These are phyloP conservation scores for Pezicula radicicola DNA, from an alignment of 2,329 filamentous ascomycete genomes.

Conservation along the genomic window DNA sequence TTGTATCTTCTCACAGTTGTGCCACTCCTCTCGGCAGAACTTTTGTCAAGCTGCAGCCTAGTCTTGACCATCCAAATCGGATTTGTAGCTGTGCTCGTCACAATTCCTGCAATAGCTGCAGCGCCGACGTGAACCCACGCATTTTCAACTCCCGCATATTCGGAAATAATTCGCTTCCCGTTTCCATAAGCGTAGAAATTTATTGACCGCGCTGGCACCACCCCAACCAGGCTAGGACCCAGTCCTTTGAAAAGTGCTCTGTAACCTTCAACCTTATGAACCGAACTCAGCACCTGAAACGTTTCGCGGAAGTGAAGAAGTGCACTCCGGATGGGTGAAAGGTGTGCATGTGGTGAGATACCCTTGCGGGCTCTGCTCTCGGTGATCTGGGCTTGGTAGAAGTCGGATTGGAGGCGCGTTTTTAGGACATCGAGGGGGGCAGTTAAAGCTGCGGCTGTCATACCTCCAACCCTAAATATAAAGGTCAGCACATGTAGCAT, in stretches of 20 bases:
- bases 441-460: constrained; percentile 89
- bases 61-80: constrained; percentile 98
- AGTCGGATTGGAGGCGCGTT: constrained; percentile 89
- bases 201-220: constrained; percentile 85
- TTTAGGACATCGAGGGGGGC: constrained; percentile 92
- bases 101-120: constrained; percentile 74
- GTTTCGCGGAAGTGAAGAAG: constrained; percentile 80
- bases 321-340: constrained; percentile 64
- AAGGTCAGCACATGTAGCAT: constrained; percentile 6
- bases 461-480: constrained; percentile 69
- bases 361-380: constrained; percentile 57
- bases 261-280: constrained; percentile 79
- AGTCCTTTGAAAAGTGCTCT: constrained; percentile 90
- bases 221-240: constrained; percentile 84
- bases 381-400: constrained; percentile 82
- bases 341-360: constrained; percentile 46
- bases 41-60: constrained; percentile 86
- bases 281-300: constrained; percentile 76
- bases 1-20: constrained; percentile 66
- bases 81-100: constrained; percentile 88
- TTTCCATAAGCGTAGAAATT: constrained; percentile 95
- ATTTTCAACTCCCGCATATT: constrained; percentile 66
- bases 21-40: constrained; percentile 59
- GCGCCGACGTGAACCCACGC: constrained; percentile 76
- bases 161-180: constrained; percentile 77